These are phyloP conservation scores for Shiraia bambusicola DNA, from an alignment of 2,329 filamentous ascomycete species.

Conservation along the genomic window DNA sequence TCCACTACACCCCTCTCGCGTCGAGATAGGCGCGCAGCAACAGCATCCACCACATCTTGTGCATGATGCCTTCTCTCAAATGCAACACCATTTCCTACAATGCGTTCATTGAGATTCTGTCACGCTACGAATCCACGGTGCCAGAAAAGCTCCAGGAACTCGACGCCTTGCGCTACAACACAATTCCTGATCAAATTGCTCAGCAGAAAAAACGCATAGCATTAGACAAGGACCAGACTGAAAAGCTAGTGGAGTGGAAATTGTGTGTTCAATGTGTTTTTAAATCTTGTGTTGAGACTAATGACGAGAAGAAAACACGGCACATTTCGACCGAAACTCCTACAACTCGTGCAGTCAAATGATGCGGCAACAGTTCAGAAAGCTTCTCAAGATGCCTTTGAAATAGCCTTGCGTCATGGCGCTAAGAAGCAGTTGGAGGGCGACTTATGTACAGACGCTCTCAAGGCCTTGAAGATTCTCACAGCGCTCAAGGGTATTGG, in stretches of 20 bases:
- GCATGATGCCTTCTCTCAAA: conserved; percentile 3
- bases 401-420: conserved; percentile 7
- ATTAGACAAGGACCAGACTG: conserved; percentile 34
- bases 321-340: conserved; percentile 52
- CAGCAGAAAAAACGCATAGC: conserved; percentile 11
- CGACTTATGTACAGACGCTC: neutral
- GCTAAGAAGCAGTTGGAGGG: neutral
- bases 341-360: conserved; percentile 60
- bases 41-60: neutral
- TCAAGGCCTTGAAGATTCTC: conserved; percentile 55
- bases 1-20: neutral
- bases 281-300: neutral
- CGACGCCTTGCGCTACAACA: conserved; percentile 36
- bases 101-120: conserved; percentile 23
- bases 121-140: conserved; percentile 28
- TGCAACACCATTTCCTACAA: conserved; percentile 17
- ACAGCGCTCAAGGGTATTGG: conserved; percentile 71
- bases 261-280: conserved; percentile 22
- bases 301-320: conserved; percentile 49
- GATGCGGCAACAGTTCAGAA: conserved; percentile 48
- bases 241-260: conserved; percentile 45
- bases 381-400: conserved; percentile 57
- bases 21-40: neutral
- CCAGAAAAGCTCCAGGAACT: conserved; percentile 33
- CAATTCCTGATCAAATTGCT: conserved; percentile 26